Evolutionary conservation across 176 grass and related monocot genomes (phyloP), one percentile per base, ranked within the genome.

Genomic region (Zizania latifolia): DNA sequence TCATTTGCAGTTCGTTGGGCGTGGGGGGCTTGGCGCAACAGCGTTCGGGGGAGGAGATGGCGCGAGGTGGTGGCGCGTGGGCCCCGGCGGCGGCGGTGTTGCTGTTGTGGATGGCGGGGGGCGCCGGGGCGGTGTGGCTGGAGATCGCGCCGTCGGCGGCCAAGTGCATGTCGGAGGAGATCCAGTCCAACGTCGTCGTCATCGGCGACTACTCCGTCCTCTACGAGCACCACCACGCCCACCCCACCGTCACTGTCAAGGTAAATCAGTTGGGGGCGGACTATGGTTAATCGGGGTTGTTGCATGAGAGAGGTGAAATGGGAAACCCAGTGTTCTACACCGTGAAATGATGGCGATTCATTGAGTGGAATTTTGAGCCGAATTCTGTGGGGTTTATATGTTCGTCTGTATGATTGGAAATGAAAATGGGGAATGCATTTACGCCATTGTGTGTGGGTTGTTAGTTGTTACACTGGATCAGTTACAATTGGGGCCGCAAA

Each of bases 101-200:
- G 37, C 40, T 67, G 72, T 83, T 70, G 68, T 75, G 76, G 50
- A 70, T 79, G 74, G 41, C 58, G 30, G 39, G 83, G 43, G 53
- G 69, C 22, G 89, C 82, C 7, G 83, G 68, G 15, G 92, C 86
- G 16, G 53, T 96, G 27, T 96, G 93, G 93, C 68, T 96, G 26
- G 86, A 96, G 66, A 79, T 96, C 62, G 23, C 78, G 4, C 73
- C 83, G 40, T 77, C 84, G 12, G 86, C 74, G 35, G 64, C 81
- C 16, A 92, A 96, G 63, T 96, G 89, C 75, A 65, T 92, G 30
- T 87, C 83, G 56, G 89, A 96, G 86, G 89, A 96, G 81, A 96
- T 96, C 79, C 86, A 87, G 35, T 74, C 81, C 30, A 96, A 96
- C 43, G 78, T 92, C 35, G 86, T 92, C 79, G 74, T 96, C 58